Percentiles rank a stretch among this genome's conserved stretches.
Conservation (phyloP, 176 grass and related monocot species). For the Triticum timopheevii region DNA sequence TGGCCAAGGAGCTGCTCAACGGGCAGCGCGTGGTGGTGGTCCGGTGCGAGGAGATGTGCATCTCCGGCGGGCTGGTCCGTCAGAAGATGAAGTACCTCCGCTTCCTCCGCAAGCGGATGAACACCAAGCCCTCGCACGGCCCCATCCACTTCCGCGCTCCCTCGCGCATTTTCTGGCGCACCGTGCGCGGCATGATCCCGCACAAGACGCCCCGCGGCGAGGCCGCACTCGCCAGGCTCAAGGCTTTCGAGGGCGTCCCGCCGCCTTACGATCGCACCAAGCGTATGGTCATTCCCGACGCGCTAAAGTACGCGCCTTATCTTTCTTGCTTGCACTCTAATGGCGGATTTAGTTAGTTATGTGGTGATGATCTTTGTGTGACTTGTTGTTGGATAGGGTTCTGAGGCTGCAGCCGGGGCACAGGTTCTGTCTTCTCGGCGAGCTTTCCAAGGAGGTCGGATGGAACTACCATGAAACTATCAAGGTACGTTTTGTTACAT, state of each 20-base stretch:
- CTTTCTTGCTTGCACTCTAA: neutral
- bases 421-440: slow-evolving; percentile 54
- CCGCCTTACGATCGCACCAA: slow-evolving; percentile 61
- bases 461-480: slow-evolving; percentile 51
- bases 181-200: slow-evolving; percentile 66
- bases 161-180: slow-evolving; percentile 51
- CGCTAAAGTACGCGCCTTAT: slow-evolving; percentile 42
- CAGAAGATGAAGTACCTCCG: slow-evolving; percentile 70
- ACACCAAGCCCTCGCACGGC: slow-evolving; percentile 69
- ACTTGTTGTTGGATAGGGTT: slow-evolving; percentile 33
- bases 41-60: slow-evolving; percentile 65
- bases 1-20: slow-evolving; percentile 58
- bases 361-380: neutral
- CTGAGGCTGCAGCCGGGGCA: slow-evolving; percentile 63
- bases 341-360: neutral
- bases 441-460: slow-evolving; percentile 64
- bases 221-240: slow-evolving; percentile 60
- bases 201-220: slow-evolving; percentile 71
- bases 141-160: slow-evolving; percentile 61
- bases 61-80: slow-evolving; percentile 60
- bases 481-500: neutral
- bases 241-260: slow-evolving; percentile 57
- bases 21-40: slow-evolving; percentile 62
- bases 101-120: slow-evolving; percentile 75
- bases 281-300: slow-evolving; percentile 67